phyloP scores from a whole-genome alignment of 2,329 filamentous ascomycete species.

The Orbilia quercus region DNA sequence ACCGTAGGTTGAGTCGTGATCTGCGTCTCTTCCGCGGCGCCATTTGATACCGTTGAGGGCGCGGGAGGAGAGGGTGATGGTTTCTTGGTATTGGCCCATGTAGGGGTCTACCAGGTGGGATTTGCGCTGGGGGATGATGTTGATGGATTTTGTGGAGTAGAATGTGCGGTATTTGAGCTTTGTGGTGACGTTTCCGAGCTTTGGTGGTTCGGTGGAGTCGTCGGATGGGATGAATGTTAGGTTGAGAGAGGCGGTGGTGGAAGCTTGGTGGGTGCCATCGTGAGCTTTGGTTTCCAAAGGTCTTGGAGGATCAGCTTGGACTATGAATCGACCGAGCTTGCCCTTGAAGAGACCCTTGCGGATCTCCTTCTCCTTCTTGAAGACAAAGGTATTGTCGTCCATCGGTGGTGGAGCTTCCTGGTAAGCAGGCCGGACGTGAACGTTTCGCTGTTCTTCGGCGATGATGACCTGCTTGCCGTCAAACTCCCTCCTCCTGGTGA shows the following conservation, averaged over 20 bases:
- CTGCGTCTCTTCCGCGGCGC: constrained; percentile 50
- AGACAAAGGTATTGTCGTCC: constrained; percentile 67
- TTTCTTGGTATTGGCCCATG: constrained; percentile 58
- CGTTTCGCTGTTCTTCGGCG: constrained; percentile 68
- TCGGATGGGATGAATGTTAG: constrained; percentile 57
- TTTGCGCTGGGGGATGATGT: constrained; percentile 57
- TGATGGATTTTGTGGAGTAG: constrained; percentile 58
- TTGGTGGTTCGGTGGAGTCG: constrained; percentile 56
- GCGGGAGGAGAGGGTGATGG: constrained; percentile 57
- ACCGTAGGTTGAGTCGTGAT: constrained; percentile 51
- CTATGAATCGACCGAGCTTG: constrained; percentile 70
- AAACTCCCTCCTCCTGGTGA: constrained; percentile 64
- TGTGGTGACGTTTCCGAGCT: constrained; percentile 57
- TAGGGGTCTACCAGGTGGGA: constrained; percentile 52
- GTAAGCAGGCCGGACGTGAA: constrained; percentile 71
- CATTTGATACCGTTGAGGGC: constrained; percentile 58
- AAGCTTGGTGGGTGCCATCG: constrained; percentile 64
- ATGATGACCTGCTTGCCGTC: constrained; percentile 65
- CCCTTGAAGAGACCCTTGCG: constrained; percentile 71
- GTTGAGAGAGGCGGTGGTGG: constrained; percentile 64
- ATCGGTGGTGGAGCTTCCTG: constrained; percentile 71
- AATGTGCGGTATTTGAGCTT: constrained; percentile 59
- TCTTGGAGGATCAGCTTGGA: constrained; percentile 70
- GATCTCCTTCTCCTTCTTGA: constrained; percentile 71
- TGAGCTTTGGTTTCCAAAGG: constrained; percentile 66